Percentiles rank a stretch among this genome's conserved stretches.
These are phyloP conservation scores for Leucocoprinus leucothites DNA, from an alignment of 768 basidiomycete genomes.

Conservation along the genomic window DNA sequence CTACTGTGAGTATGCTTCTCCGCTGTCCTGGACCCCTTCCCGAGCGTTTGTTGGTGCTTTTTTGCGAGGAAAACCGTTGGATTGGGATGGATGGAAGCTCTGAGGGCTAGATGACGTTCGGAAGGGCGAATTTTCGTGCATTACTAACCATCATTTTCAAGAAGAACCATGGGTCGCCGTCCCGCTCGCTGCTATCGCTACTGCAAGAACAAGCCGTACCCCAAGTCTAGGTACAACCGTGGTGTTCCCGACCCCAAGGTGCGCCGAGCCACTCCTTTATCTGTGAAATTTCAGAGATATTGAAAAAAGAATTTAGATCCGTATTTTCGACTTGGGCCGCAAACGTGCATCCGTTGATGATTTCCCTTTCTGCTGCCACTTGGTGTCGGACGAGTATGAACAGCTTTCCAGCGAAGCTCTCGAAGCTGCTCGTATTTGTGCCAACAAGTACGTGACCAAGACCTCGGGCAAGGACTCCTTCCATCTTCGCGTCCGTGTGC, in stretches of 20 bases:
- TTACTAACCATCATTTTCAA: slow-evolving; percentile 7
- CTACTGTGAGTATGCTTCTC: slow-evolving; percentile 20
- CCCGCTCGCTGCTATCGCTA: slow-evolving; percentile 98
- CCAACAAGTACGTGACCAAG: slow-evolving; percentile 99
- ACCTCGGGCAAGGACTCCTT: slow-evolving; percentile 97
- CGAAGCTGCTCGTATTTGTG: slow-evolving; percentile 98
- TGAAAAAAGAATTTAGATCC: slow-evolving; percentile 57
- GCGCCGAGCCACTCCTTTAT: slow-evolving; percentile 14
- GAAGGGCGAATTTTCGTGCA: too few relatives aligned
- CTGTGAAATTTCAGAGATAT: too few relatives aligned
- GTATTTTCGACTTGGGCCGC: slow-evolving; percentile 93
- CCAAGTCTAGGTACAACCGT: slow-evolving; percentile 94
- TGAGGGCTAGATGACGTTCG: slow-evolving; percentile 14
- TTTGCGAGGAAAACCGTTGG: not conserved
- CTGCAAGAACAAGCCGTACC: slow-evolving; percentile 99
- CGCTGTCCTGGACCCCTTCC: not conserved
- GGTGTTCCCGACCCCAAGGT: slow-evolving; percentile 97
- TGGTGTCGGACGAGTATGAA: slow-evolving; percentile 98
- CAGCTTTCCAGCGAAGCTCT: slow-evolving; percentile 94
- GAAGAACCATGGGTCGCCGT: slow-evolving; percentile 83
- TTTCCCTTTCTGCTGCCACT: slow-evolving; percentile 95
- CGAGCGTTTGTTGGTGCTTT: not conserved
- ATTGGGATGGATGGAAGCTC: slow-evolving; percentile 9
- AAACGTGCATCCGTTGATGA: slow-evolving; percentile 97
- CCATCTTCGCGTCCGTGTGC: slow-evolving; percentile 95